Base-by-base conservation (phyloP, 176 grass and related monocot genomes). In the Paspalum vaginatum region DNA sequence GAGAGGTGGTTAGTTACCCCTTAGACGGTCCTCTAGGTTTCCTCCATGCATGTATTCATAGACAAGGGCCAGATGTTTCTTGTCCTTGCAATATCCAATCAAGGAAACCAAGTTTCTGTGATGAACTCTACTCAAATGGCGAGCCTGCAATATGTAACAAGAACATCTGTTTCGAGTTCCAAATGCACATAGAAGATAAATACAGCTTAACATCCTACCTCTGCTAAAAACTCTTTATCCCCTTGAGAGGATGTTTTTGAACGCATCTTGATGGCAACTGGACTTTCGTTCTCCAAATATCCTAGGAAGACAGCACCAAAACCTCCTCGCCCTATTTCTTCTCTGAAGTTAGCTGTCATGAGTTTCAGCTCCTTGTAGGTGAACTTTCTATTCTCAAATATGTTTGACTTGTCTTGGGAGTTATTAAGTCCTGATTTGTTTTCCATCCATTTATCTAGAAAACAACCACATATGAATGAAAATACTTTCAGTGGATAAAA, bases 71-170 rank as follows among this genome's bases (percentile, higher is more conserved):
- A 86, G 26, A 70, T 86, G 75, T 38, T 83, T 81, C 51, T 85
- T 79, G 45, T 91, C 93, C 77, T 88, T 90, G 85, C 93, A 96
- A 75, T 88, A 92, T 26, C 90, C 93, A 75, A 92, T 77, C 82
- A 88, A 72, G 10, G 90, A 92, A 65, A 97, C 90, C 32, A 97
- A 63, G 50, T 90, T 89, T 37, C 67, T 92, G 61, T 93, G 93
- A 72, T 93, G 93, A 85, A 97, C 83, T 76, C 90, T 88, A 17
- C 48, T 80, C 79, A 92, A 85, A 59, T 88, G 64, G 40, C 82
- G 88, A 62, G 82, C 90, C 93, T 96, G 76, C 11, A 70, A 82
- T 47, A 81, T 67, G 38, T 53, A 60, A 7, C 9, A 55, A 60
- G 39, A 57, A 32, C 9, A 38, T 61, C 57, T 56, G 0, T 72